phyloP scores from a whole-genome alignment of 1,139 yeast genomes.

The Nakaseomyces nivariensis region DNA sequence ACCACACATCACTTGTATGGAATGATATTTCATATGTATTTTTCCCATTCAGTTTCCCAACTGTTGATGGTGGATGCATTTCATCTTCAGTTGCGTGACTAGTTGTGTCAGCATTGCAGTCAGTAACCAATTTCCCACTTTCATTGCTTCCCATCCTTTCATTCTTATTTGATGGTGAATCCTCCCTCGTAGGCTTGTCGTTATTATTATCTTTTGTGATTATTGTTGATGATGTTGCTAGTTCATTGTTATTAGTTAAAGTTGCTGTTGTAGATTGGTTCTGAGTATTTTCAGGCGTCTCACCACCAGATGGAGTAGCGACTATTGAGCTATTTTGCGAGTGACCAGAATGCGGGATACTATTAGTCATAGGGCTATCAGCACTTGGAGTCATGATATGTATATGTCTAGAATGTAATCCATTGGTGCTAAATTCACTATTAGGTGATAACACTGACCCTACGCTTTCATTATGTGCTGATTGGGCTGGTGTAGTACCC shows the following conservation, averaged over 20 bases:
- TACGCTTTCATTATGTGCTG: neutral
- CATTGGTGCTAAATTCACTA: neutral
- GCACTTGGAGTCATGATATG: neutral
- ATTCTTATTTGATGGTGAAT: too few relatives aligned
- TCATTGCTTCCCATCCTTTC: too few relatives aligned
- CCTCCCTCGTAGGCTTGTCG: too few relatives aligned
- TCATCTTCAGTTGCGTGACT: neutral
- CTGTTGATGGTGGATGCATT: neutral
- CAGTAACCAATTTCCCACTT: neutral
- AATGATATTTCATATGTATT: constrained; percentile 25
- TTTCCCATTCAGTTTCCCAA: neutral
- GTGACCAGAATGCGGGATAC: neutral
- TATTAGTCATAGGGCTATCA: neutral
- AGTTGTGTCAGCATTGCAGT: neutral
- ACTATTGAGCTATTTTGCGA: neutral
- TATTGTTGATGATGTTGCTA: too few relatives aligned
- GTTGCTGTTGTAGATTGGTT: neutral
- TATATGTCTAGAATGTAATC: neutral
- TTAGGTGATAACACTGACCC: neutral
- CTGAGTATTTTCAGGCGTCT: neutral
- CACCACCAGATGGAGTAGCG: neutral
- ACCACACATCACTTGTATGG: constrained; percentile 39
- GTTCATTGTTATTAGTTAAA: neutral
- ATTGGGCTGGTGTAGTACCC: neutral
- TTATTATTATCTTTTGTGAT: too few relatives aligned